phyloP scores from a whole-genome alignment of 805 yeast species.

The Yarrowia porcina region DNA sequence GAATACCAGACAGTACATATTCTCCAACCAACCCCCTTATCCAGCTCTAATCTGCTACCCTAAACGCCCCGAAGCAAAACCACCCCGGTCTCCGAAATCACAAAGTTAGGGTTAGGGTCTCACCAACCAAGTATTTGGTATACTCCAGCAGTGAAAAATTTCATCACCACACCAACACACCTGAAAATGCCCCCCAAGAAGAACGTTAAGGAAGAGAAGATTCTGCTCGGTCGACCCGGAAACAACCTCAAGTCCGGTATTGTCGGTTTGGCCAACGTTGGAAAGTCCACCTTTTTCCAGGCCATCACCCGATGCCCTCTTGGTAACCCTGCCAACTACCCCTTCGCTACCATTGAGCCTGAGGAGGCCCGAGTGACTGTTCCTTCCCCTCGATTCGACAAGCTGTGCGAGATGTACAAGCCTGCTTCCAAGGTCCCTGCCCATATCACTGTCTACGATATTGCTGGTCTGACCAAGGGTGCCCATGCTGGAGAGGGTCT shows the following conservation, averaged over 20 bases:
- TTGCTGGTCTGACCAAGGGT: conserved; percentile 97
- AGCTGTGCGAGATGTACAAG: conserved; percentile 63
- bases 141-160: neutral
- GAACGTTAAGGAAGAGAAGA: conserved; percentile 64
- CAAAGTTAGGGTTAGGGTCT: neutral
- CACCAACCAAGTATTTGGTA: neutral
- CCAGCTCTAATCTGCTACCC: neutral
- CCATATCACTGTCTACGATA: conserved; percentile 86
- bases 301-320: conserved; percentile 89
- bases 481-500: conserved; percentile 96
- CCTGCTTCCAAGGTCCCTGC: conserved; percentile 91
- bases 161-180: neutral
- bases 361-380: conserved; percentile 96
- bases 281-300: conserved; percentile 96
- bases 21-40: neutral
- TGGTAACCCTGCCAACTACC: conserved; percentile 97
- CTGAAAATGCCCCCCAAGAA: conserved; percentile 70
- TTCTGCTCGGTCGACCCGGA: conserved; percentile 81
- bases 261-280: conserved; percentile 89
- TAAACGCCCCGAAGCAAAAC: too few species aligned
- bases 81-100: neutral
- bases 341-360: conserved; percentile 97
- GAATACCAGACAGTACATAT: too few species aligned
- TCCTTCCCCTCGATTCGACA: conserved; percentile 85
- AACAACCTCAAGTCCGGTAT: conserved; percentile 74